Percentiles rank a stretch among this genome's conserved stretches.
phyloP scores from a whole-genome alignment of 352 stramenopile species.

The Phytophthora vignae region DNA sequence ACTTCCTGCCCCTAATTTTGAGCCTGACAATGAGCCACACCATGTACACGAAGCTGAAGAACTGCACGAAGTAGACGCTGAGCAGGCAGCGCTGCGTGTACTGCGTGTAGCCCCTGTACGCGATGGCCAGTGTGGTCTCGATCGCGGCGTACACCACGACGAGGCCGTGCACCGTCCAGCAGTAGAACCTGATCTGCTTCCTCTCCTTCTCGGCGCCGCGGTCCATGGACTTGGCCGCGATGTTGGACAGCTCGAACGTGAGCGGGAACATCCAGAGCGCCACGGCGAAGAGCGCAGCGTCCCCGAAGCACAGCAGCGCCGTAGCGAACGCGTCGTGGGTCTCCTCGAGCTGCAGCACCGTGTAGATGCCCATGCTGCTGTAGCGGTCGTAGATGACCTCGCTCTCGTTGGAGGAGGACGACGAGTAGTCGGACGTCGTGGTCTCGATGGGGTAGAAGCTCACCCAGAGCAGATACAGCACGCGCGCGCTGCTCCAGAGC shows the following conservation, averaged over 20 bases:
- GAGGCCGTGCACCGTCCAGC: slow-evolving; percentile 35
- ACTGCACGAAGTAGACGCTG: slow-evolving; percentile 55
- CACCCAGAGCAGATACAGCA: slow-evolving; percentile 55
- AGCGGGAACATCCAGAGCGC: slow-evolving; percentile 62
- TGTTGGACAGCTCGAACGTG: slow-evolving; percentile 56
- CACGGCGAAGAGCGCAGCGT: slow-evolving; percentile 49
- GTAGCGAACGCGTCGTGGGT: slow-evolving; percentile 41
- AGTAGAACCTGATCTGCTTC: slow-evolving; percentile 45
- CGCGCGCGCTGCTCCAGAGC: slow-evolving; percentile 47
- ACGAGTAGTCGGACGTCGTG: slow-evolving; percentile 25
- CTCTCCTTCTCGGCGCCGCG: slow-evolving; percentile 52
- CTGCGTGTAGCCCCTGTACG: slow-evolving; percentile 55
- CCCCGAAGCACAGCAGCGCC: slow-evolving; percentile 45
- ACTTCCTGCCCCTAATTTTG: slow-evolving; percentile 62
- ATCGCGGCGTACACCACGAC: slow-evolving; percentile 40
- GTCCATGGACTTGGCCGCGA: slow-evolving; percentile 61
- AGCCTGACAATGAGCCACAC: slow-evolving; percentile 49
- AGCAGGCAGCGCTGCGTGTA: slow-evolving; percentile 55
- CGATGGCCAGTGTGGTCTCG: slow-evolving; percentile 43
- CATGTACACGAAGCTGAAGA: slow-evolving; percentile 65
- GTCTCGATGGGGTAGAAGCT: slow-evolving; percentile 39
- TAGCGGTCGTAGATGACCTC: slow-evolving; percentile 44
- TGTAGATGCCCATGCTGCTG: slow-evolving; percentile 54
- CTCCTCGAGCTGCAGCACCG: slow-evolving; percentile 46
- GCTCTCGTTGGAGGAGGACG: slow-evolving; percentile 27